Base-by-base conservation (phyloP, 805 yeast genomes). In the Cyberlindnera sargentensis region DNA sequence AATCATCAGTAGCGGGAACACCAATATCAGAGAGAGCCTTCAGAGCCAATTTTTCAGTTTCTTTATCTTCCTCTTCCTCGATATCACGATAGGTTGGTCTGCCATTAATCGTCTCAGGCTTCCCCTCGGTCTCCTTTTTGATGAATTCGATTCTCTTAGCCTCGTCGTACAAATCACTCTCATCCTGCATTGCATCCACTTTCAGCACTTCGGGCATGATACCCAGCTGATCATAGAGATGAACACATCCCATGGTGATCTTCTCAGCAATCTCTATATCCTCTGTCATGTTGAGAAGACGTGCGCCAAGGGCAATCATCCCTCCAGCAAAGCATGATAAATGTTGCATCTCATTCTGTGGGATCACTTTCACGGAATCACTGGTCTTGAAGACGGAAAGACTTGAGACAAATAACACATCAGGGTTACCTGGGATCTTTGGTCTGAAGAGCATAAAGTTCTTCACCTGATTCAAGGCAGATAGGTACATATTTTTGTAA, bases 281-380 rank as follows among this genome's bases (percentile, higher is more conserved):
- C 4, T 57, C 49, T 6, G 67, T 63, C 8, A 64, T 50, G 32
- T 50, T 43, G 20, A 76, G 64, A 2, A 74, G 43, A 37, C 61
- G 68, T 5, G 75, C 63, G 2, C 75, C 76, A 26, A 76, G 52
- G 0, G 75, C 75, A 52, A 72, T 63, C 70, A 73, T 74, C 3
- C 80, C 76, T 11, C 80, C 82, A 4, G 75, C 61, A 44, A 71
- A 74, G 51, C 84, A 78, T 6, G 73, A 56, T 38, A 74, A 59
- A 47, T 74, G 78, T 28, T 71, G 62, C 66, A 71, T 67, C 45
- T 71, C 73, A 37, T 63, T 48, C 23, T 62, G 57, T 40, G 63
- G 61, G 2, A 44, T 20, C 8, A 48, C 42, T 2, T 45, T 40
- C 3, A 46, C 42, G 7, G 49, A 53, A 8, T 48, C 42, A 4